Percentiles rank a stretch among this genome's conserved stretches.
Evolutionary conservation across 2,329 filamentous ascomycete genomes (phyloP).

Genomic region (Pseudocercospora crystallina): DNA sequence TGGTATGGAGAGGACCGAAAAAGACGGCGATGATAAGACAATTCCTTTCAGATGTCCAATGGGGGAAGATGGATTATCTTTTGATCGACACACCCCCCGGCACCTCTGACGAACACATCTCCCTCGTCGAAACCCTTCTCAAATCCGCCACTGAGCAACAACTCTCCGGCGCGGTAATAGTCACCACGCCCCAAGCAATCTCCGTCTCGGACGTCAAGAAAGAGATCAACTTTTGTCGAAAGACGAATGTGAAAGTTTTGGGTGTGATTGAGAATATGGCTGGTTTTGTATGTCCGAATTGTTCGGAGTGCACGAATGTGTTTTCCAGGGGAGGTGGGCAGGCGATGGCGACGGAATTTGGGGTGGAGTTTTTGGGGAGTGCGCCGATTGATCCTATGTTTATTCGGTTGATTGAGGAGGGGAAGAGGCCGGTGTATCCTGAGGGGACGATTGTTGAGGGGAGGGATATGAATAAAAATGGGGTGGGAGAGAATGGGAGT

Average conservation of each 20-base stretch:
- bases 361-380: constrained; percentile 77
- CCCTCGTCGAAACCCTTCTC: constrained; percentile 70
- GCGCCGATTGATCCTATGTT: constrained; percentile 94
- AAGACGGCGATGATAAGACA: constrained; percentile 99
- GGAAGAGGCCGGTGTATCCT: constrained; percentile 65
- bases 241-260: constrained; percentile 75
- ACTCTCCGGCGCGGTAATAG: constrained; percentile 83
- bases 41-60: constrained; percentile 87
- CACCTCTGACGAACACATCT: constrained; percentile 96
- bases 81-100: constrained; percentile 95
- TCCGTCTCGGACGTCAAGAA: constrained; percentile 92
- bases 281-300: constrained; percentile 77
- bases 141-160: constrained; percentile 56
- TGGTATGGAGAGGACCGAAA: constrained; percentile 97
- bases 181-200: constrained; percentile 94
- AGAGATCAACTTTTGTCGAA: constrained; percentile 88
- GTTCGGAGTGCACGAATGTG: constrained; percentile 83
- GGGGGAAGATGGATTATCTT: constrained; percentile 84
- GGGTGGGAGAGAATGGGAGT: constrained; percentile 25
- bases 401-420: constrained; percentile 79
- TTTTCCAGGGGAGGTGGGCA: constrained; percentile 89
- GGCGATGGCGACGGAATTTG: constrained; percentile 84
- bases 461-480: constrained; percentile 42
- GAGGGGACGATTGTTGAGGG: constrained; percentile 64
- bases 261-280: constrained; percentile 98